Conservation (phyloP, 257 asterid genomes). For the Plantago ovata region DNA sequence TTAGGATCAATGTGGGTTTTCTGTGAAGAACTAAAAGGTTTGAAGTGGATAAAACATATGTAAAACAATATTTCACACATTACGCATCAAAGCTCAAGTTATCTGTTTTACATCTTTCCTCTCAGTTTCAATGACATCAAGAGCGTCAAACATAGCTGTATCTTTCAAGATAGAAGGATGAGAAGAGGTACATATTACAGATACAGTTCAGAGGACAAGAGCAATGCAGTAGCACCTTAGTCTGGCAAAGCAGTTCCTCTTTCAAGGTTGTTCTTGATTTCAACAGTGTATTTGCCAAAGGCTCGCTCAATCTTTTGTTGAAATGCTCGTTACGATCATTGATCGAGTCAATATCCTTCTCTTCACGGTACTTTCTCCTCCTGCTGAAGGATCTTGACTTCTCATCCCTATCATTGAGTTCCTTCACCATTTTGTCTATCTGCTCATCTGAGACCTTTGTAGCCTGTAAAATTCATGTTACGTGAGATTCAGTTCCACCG, state of each 20-base stretch:
- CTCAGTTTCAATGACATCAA: no score
- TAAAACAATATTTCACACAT: no score
- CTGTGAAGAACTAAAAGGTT: no score
- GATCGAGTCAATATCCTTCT: constrained; percentile 94
- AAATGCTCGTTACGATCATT: constrained; percentile 86
- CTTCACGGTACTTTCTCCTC: constrained; percentile 92
- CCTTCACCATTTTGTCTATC: constrained; percentile 88
- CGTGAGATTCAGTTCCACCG: constrained; percentile 2
- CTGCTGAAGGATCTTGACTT: constrained; percentile 81
- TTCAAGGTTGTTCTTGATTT: constrained; percentile 96
- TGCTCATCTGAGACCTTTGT: constrained; percentile 66
- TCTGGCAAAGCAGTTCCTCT: constrained; percentile 50
- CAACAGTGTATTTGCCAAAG: constrained; percentile 86
- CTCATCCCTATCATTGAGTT: constrained; percentile 79
- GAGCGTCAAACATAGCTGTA: not conserved
- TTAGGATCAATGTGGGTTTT: no score
- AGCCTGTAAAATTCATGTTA: constrained; percentile 40
- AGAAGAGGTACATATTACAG: not conserved
- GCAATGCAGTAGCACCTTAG: constrained; percentile 21
- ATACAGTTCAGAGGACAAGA: not conserved
- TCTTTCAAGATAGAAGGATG: constrained; percentile 1
- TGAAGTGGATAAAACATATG: no score
- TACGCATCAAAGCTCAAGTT: no score
- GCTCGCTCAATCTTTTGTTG: constrained; percentile 96
- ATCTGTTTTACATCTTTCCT: no score